Evolutionary conservation across 345 rosid species (phyloP).

Genomic region (Populus ilicifolia): DNA sequence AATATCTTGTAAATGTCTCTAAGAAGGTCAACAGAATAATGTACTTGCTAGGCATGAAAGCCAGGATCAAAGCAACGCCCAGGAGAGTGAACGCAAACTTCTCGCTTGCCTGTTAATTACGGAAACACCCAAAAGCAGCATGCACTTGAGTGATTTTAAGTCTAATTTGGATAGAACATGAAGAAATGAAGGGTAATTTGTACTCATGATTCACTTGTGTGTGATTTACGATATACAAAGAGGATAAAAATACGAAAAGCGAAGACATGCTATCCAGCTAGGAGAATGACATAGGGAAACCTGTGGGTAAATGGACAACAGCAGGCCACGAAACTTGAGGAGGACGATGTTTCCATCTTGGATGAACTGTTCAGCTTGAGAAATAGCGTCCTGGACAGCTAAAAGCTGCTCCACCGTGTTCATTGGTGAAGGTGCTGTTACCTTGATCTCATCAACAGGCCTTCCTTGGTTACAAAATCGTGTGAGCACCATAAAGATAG

Average conservation of each 20-base stretch:
- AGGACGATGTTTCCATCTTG: conserved; percentile 82
- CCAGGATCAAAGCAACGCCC: conserved; percentile 42
- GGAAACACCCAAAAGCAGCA: neutral
- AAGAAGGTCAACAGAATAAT: conserved; percentile 43
- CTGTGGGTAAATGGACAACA: conserved; percentile 75
- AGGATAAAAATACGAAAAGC: neutral
- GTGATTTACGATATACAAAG: neutral
- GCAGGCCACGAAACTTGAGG: conserved; percentile 78
- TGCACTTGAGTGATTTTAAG: neutral
- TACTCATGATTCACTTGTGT: neutral
- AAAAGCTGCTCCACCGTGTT: conserved; percentile 94
- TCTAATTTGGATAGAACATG: neutral
- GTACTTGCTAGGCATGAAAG: conserved; percentile 58
- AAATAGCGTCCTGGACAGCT: conserved; percentile 80
- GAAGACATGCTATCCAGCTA: neutral
- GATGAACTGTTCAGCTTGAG: conserved; percentile 69
- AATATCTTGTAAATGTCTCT: conserved; percentile 78
- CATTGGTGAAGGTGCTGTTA: conserved; percentile 77
- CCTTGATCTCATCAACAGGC: conserved; percentile 54
- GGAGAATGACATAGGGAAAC: conserved; percentile 21
- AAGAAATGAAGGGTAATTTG: neutral
- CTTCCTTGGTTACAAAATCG: conserved; percentile 54
- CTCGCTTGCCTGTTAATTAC: conserved; percentile 64
- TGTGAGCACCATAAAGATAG: conserved; percentile 64
- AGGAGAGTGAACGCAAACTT: conserved; percentile 58